These are phyloP conservation scores for Fusarium scirpi DNA, from an alignment of 2,329 filamentous ascomycete genomes.

Conservation along the genomic window DNA sequence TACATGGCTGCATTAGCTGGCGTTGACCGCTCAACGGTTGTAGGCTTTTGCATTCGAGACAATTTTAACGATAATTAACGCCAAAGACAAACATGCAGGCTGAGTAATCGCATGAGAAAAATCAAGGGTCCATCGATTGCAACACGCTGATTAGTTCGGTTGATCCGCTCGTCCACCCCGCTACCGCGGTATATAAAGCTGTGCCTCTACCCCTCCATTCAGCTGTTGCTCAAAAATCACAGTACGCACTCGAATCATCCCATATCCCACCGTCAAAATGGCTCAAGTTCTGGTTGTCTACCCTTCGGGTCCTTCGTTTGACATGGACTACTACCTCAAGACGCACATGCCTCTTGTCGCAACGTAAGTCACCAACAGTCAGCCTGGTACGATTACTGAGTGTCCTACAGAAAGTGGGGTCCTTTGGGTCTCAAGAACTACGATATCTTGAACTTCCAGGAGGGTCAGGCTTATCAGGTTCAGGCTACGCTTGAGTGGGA, in stretches of 20 bases:
- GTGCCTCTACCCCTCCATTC: slow-evolving; percentile 23
- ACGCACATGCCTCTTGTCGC: slow-evolving; percentile 46
- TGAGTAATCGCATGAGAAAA: slow-evolving; percentile 5
- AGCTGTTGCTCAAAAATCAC: not conserved
- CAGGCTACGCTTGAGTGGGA: slow-evolving; percentile 44
- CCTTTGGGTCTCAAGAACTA: slow-evolving; percentile 37
- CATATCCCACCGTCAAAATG: slow-evolving; percentile 23
- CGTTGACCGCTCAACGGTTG: not conserved
- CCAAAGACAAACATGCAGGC: not conserved
- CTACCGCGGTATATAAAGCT: slow-evolving; percentile 4
- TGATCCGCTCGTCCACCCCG: slow-evolving; percentile 20
- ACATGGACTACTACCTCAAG: slow-evolving; percentile 45
- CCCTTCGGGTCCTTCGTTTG: slow-evolving; percentile 44
- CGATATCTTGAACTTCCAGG: slow-evolving; percentile 37
- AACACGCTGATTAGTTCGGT: slow-evolving; percentile 14
- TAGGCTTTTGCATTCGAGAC: not conserved
- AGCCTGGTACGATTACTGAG: not conserved
- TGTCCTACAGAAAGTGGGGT: slow-evolving; percentile 33
- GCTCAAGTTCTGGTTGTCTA: slow-evolving; percentile 45
- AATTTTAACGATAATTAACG: not conserved
- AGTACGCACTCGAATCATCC: not conserved
- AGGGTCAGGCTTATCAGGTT: slow-evolving; percentile 39
- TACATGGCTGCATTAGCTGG: not conserved
- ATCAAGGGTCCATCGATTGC: slow-evolving; percentile 18
- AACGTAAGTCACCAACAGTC: slow-evolving; percentile 28